Percentiles rank a stretch among this genome's conserved stretches.
Conservation (phyloP, 2,329 filamentous ascomycete species). For the Keithomyces neogunnii region DNA sequence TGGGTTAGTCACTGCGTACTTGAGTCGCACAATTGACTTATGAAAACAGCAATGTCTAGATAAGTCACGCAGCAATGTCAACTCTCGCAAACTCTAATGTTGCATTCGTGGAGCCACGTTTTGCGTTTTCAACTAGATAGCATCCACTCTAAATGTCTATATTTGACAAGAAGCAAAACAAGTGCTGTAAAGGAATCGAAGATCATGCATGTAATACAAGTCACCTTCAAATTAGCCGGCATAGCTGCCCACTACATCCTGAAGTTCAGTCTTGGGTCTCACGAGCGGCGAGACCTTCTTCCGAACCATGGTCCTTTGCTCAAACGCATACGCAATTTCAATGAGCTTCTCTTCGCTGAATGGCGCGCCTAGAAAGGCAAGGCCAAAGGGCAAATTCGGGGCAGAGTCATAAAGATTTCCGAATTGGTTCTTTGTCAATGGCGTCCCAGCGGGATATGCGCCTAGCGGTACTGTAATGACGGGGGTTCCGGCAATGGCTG, state of each 20-base stretch:
- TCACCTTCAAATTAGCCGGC: not conserved
- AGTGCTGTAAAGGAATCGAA: no score
- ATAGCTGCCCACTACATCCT: constrained; percentile 12
- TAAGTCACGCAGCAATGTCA: no score
- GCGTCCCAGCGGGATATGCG: constrained; percentile 41
- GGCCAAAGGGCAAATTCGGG: constrained; percentile 52
- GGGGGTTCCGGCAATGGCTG: constrained; percentile 50
- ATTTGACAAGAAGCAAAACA: no score
- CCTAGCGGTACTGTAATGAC: constrained; percentile 55
- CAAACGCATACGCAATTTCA: constrained; percentile 59
- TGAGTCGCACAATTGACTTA: no score
- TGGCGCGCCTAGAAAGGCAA: constrained; percentile 50
- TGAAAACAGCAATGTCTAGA: no score
- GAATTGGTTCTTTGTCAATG: constrained; percentile 33
- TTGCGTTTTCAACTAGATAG: no score
- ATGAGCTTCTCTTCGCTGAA: constrained; percentile 55
- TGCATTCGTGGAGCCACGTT: no score
- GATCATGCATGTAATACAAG: not conserved
- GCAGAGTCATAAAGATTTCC: constrained; percentile 39
- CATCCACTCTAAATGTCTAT: no score
- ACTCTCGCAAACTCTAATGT: no score
- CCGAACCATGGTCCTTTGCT: constrained; percentile 42
- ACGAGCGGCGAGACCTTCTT: constrained; percentile 19
- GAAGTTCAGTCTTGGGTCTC: constrained; percentile 22
- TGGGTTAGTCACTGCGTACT: no score